These are phyloP conservation scores for Ottelia alismoides DNA, from an alignment of 106 monocot genomes.

Conservation along the genomic window DNA sequence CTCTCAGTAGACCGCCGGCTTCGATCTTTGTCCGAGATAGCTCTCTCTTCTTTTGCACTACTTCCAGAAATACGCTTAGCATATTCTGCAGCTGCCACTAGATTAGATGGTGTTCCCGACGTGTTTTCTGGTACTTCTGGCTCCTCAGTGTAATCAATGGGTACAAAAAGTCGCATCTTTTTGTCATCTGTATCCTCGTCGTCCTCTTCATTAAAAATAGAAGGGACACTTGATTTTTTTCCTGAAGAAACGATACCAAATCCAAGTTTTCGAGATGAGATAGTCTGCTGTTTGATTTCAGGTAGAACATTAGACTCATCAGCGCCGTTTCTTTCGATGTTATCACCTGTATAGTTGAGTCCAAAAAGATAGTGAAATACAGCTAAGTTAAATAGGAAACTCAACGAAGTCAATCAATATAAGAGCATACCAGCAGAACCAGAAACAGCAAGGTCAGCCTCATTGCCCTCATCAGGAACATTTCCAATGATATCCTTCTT, in stretches of 20 bases:
- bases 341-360: slow-evolving; percentile 23
- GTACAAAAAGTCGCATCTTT: slow-evolving; percentile 71
- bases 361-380: background rate
- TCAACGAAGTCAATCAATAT: background rate
- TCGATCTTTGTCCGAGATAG: slow-evolving; percentile 35
- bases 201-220: slow-evolving; percentile 61
- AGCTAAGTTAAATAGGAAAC: too few relatives aligned
- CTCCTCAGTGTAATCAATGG: slow-evolving; percentile 77
- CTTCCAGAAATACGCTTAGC: slow-evolving; percentile 42
- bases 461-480: slow-evolving; percentile 9
- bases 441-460: too few relatives aligned
- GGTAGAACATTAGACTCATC: slow-evolving; percentile 5
- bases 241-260: slow-evolving; percentile 73
- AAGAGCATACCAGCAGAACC: slow-evolving; percentile 11
- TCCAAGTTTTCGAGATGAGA: slow-evolving; percentile 45
- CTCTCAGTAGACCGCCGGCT: slow-evolving; percentile 30
- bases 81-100: too few relatives aligned
- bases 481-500: slow-evolving; percentile 7
- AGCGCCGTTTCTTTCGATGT: slow-evolving; percentile 9
- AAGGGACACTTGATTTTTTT: slow-evolving; percentile 47
- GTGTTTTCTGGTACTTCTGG: slow-evolving; percentile 35
- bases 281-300: slow-evolving; percentile 43
- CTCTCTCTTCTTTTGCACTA: slow-evolving; percentile 49
- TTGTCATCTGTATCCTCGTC: slow-evolving; percentile 66
- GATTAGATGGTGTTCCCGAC: slow-evolving; percentile 31